Evolutionary conservation across 2,329 filamentous ascomycete species (phyloP).

Genomic region (Chalara sp.): DNA sequence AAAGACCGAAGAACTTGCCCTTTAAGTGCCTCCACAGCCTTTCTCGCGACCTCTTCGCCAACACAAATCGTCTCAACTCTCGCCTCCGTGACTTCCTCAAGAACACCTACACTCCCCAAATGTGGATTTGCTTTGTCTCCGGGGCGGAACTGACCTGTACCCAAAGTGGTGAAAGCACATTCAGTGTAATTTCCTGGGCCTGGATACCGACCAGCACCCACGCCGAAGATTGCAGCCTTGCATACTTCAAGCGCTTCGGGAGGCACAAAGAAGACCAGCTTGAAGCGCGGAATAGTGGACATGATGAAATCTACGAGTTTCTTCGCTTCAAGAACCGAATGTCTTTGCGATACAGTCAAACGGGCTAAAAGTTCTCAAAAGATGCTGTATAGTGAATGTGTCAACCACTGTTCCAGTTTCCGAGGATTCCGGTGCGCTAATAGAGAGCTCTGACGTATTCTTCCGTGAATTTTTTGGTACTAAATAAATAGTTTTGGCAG

Average conservation of each 20-base stretch:
- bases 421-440: no score
- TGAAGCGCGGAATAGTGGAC: slow-evolving; percentile 18
- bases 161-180: slow-evolving; percentile 42
- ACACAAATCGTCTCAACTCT: slow-evolving; percentile 57
- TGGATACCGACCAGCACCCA: slow-evolving; percentile 44
- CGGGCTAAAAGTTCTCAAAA: no score
- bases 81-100: slow-evolving; percentile 55
- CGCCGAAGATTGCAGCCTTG: slow-evolving; percentile 48
- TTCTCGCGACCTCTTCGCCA: slow-evolving; percentile 47
- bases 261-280: slow-evolving; percentile 46
- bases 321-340: background rate
- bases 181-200: slow-evolving; percentile 46
- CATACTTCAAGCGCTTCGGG: slow-evolving; percentile 34
- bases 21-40: slow-evolving; percentile 58
- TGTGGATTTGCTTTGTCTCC: slow-evolving; percentile 53
- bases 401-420: no score
- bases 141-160: slow-evolving; percentile 61
- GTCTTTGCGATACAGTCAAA: background rate
- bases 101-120: slow-evolving; percentile 48
- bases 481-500: no score
- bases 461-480: no score
- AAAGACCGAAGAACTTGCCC: slow-evolving; percentile 37
- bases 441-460: no score
- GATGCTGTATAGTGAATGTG: no score
- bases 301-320: background rate